Evolutionary conservation across 2,329 filamentous ascomycete genomes (phyloP), one percentile per base, ranked within the genome.

Genomic region (Periconia sp.): DNA sequence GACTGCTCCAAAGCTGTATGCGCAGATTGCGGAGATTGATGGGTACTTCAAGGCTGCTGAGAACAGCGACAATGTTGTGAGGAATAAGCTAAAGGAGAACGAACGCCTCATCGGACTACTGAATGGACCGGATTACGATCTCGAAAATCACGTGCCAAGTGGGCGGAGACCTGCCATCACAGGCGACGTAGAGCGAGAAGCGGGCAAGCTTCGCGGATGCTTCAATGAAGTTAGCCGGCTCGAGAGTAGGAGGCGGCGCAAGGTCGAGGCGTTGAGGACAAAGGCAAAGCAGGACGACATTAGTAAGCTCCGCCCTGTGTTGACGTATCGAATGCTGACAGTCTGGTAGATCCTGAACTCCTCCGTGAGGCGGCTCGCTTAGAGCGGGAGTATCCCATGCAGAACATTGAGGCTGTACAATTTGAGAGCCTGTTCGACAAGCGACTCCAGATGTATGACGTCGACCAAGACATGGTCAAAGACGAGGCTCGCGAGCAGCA

Each of bases 401-500:
- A 92, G 25, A 82, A 85, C 9, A 87, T 99, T 37, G 87, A 90
- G 36, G 86, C 92, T 0, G 88, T 88, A 3, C 91, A 96, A 59
- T 97, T 99, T 61, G 94, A 99, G 61, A 82, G 85, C 39, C 87
- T 97, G 33, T 96, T 97, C 54, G 89, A 95, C 59, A 80, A 85
- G 54, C 84, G 91, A 1, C 80, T 99, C 2, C 83, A 87, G 32
- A 78, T 86, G 33, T 99, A 97, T 66, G 89, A 95, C 51, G 72
- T 81, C 0, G 92, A 97, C 55, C 73, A 88, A 12, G 83, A 86
- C 18, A 80, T 85, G 46, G 75, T 95, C 0, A 76, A 80, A 2
- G 82, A 86, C 38, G 92, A 96, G 60, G 78, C 78, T 2, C 76
- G 79, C 21, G 90, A 95, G 40, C 94, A 97, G 69, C 83, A 88